Conservation (phyloP, 129 eudicot species). For the Scalesia atractyloides region DNA sequence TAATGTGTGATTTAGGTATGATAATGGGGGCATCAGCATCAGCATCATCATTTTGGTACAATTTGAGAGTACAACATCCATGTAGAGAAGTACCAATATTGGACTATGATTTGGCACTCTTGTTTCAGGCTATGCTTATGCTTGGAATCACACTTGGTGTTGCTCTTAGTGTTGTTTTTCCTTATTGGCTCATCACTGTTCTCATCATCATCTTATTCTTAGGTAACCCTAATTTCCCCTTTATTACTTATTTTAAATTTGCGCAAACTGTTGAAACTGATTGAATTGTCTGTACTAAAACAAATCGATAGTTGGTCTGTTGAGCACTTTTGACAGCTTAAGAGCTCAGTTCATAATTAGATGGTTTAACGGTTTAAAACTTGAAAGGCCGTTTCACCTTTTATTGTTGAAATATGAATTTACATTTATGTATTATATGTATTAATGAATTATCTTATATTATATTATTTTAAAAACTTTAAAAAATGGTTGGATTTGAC, state of each 20-base stretch:
- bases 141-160: conserved; percentile 94
- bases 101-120: conserved; percentile 81
- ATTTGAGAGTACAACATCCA: conserved; percentile 86
- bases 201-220: conserved; percentile 87
- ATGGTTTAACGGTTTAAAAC: too few relatives aligned
- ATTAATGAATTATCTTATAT: too few relatives aligned
- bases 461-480: too few relatives aligned
- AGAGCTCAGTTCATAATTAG: too few relatives aligned
- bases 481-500: too few relatives aligned
- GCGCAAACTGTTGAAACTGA: too few relatives aligned
- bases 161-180: conserved; percentile 82
- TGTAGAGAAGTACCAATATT: conserved; percentile 73
- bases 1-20: conserved; percentile 45
- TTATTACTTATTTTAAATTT: not conserved
- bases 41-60: conserved; percentile 89
- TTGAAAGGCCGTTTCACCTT: too few relatives aligned
- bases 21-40: conserved; percentile 94
- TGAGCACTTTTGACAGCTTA: too few relatives aligned
- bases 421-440: too few relatives aligned
- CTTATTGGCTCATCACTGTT: conserved; percentile 94
- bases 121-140: conserved; percentile 96
- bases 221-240: conserved; percentile 37
- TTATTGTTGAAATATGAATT: too few relatives aligned
- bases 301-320: too few relatives aligned
- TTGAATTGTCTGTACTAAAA: too few relatives aligned